Evolutionary conservation across 345 rosid species (phyloP).

Genomic region (Citrus sp.): DNA sequence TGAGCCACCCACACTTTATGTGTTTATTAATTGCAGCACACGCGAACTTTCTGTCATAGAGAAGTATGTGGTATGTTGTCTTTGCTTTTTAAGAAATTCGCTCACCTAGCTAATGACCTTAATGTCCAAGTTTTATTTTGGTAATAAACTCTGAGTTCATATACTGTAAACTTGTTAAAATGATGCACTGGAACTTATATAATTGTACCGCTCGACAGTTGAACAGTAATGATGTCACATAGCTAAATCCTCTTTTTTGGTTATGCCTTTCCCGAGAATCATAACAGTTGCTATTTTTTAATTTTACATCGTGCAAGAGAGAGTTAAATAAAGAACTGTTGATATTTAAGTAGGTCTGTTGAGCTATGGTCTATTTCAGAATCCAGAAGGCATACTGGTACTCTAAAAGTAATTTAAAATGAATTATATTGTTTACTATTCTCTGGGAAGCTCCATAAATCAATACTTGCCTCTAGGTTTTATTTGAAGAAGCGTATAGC

Average conservation of each 20-base stretch:
- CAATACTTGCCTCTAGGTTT: not conserved
- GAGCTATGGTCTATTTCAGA: not conserved
- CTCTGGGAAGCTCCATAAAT: not conserved
- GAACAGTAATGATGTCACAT: not conserved
- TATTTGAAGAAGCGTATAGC: not conserved
- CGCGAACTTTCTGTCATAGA: slow-evolving; percentile 81
- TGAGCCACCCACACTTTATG: slow-evolving; percentile 76
- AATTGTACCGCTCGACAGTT: not conserved
- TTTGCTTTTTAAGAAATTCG: slow-evolving; percentile 1
- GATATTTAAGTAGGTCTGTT: not conserved
- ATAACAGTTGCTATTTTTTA: not conserved
- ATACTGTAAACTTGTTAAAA: not conserved
- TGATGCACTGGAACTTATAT: not conserved
- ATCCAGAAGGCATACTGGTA: not conserved
- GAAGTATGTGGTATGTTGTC: slow-evolving; percentile 79
- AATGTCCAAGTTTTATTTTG: not conserved
- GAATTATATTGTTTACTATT: not conserved
- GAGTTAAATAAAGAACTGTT: not conserved
- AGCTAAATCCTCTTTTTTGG: slow-evolving; percentile 2
- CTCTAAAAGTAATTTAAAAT: not conserved
- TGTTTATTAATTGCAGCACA: slow-evolving; percentile 87
- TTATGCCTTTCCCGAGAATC: not conserved
- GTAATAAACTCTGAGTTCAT: not conserved
- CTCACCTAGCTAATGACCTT: slow-evolving; percentile 4
- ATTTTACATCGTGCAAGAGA: not conserved